Evolutionary conservation across 129 eudicot genomes (phyloP).

Genomic region (Oenanthe sinensis): DNA sequence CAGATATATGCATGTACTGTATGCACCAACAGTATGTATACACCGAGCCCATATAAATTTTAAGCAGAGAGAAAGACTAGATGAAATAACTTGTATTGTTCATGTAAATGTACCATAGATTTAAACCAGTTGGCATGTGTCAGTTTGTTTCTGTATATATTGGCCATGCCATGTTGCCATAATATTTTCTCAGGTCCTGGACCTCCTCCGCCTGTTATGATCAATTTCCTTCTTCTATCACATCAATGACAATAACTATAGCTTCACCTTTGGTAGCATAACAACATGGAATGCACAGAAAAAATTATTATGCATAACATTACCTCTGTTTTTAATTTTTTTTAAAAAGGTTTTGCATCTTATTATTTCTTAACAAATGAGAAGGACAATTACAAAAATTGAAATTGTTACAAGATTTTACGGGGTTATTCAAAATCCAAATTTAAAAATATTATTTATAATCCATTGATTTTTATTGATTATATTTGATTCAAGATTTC

Average conservation of each 20-base stretch:
- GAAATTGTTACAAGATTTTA: neutral
- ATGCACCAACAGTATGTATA: too few species aligned
- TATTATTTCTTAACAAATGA: neutral
- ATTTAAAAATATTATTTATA: too few species aligned
- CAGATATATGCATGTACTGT: too few species aligned
- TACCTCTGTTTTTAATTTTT: neutral
- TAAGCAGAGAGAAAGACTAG: too few species aligned
- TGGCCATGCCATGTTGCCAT: neutral
- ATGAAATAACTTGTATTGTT: too few species aligned
- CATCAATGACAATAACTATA: constrained; percentile 1
- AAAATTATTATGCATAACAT: neutral
- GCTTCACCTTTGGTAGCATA: neutral
- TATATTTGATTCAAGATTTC: too few species aligned
- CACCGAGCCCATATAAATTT: too few species aligned
- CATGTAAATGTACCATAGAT: too few species aligned
- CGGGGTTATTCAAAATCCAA: too few species aligned
- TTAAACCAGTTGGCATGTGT: neutral
- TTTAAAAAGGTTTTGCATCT: neutral
- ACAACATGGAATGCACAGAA: neutral
- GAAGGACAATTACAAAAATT: neutral
- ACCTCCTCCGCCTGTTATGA: neutral
- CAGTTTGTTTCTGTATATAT: neutral
- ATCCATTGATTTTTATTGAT: too few species aligned
- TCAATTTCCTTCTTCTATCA: neutral
- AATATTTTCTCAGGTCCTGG: neutral